Conservation (phyloP, 441 rosid species). For the Pelargonium hybrid region DNA sequence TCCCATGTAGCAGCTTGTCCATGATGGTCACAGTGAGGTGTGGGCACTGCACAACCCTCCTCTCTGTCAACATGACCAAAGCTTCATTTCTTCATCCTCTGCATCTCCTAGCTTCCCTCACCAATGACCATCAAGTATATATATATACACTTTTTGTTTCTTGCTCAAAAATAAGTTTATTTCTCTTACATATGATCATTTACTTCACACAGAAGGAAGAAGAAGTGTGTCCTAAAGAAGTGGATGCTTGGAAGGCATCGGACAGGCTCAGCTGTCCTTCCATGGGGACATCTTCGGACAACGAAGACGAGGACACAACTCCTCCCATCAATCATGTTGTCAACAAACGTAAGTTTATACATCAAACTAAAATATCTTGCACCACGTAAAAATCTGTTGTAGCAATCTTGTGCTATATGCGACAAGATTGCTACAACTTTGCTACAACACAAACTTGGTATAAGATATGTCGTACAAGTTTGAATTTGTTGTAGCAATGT, state of each 20-base stretch:
- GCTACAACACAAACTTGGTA: no score
- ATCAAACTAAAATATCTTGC: no score
- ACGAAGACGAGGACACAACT: conserved; percentile 51
- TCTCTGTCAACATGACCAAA: conserved; percentile 84
- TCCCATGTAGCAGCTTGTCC: conserved; percentile 72
- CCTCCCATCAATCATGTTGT: conserved; percentile 41
- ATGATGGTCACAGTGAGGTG: conserved; percentile 89
- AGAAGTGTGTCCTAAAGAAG: conserved; percentile 31
- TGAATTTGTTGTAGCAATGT: no score
- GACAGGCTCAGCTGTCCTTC: no score
- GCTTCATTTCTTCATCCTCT: conserved; percentile 81
- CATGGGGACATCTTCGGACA: conserved; percentile 46
- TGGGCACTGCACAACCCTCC: conserved; percentile 84
- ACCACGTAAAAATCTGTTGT: no score
- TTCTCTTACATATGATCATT: no score
- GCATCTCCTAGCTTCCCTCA: conserved; percentile 59
- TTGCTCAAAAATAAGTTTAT: no score
- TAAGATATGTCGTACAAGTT: no score
- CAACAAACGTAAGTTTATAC: conserved; percentile 58
- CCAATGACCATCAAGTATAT: conserved; percentile 34
- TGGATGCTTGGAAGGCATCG: conserved; percentile 26
- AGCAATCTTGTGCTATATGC: no score
- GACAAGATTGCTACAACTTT: no score
- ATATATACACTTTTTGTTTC: not conserved
- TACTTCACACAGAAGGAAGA: no score